phyloP scores from a whole-genome alignment of 306 rosid species.

The peach (Prunus persica) region DNA sequence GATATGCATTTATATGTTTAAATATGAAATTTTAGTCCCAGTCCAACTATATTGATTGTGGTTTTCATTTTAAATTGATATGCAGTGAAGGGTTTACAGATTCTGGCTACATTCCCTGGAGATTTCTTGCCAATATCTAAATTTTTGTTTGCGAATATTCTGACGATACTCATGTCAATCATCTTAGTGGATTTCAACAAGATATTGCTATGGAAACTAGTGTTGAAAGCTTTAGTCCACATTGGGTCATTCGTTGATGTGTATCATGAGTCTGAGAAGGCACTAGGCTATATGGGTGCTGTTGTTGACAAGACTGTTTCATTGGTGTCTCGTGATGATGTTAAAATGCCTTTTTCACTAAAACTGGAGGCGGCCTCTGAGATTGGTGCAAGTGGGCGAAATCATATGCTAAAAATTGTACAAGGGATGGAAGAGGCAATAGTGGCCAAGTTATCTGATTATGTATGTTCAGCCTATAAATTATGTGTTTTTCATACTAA shows the following conservation, averaged over 20 bases:
- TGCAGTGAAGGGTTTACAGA: slow-evolving; percentile 87
- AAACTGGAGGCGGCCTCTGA: slow-evolving; percentile 66
- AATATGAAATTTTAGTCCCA: neutral
- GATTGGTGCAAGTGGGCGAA: slow-evolving; percentile 67
- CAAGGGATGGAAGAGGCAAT: slow-evolving; percentile 66
- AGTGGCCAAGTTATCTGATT: slow-evolving; percentile 49
- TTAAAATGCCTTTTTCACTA: slow-evolving; percentile 51
- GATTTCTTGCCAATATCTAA: slow-evolving; percentile 60
- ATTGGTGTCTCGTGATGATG: slow-evolving; percentile 50
- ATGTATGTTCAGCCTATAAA: slow-evolving; percentile 38
- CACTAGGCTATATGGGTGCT: slow-evolving; percentile 45
- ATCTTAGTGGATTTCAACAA: slow-evolving; percentile 50
- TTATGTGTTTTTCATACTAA: slow-evolving; percentile 17
- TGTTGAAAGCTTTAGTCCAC: slow-evolving; percentile 63
- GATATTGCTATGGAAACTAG: slow-evolving; percentile 58
- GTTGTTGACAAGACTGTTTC: slow-evolving; percentile 61
- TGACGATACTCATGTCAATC: slow-evolving; percentile 63
- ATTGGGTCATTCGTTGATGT: slow-evolving; percentile 62
- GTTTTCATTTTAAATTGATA: slow-evolving; percentile 22
- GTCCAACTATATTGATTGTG: slow-evolving; percentile 19
- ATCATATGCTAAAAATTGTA: slow-evolving; percentile 63
- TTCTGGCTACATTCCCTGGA: slow-evolving; percentile 64
- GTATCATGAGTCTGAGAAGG: slow-evolving; percentile 57
- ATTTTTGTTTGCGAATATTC: slow-evolving; percentile 50
- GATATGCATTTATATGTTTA: neutral